Evolutionary conservation across 805 yeast genomes (phyloP), one percentile per base, ranked within the genome.

Genomic region (Maudiozyma saulgeensis): DNA sequence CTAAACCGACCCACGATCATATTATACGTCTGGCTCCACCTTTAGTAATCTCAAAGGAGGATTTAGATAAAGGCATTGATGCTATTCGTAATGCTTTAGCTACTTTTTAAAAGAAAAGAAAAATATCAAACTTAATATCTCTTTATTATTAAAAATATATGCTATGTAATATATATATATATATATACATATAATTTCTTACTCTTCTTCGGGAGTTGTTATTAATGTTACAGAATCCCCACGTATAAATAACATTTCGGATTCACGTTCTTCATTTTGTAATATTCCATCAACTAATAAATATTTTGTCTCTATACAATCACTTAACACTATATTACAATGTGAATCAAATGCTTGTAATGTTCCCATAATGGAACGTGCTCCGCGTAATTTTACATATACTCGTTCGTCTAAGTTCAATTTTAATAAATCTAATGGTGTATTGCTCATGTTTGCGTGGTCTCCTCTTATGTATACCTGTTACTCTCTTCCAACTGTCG

Each of bases 11-110:
- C 1, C 98, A 91, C 67, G 96, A 89, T 60, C 84, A 89, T 68
- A 90, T 91, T 61, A 90, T 91, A 64, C 84, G 98, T 74, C 75
- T 91, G 66, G 96, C 98, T 11, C 98, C 98, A 50, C 97, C 98
- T 23, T 74, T 91, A 67, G 95, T 89, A 40, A 91, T 91, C 56
- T 78, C 90, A 32, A 83, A 89, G 64, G 91, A 84, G 60, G 97
- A 91, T 63, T 74, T 91, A 61, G 68, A 79, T 56, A 82, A 78
- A 69, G 97, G 96, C 62, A 83, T 89, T 48, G 83, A 78, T 13
- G 75, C 84, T 44, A 90, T 91, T 59, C 75, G 75, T 66, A 60
- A 73, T 56, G 42, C 52, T 26, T 35, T 35, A 32, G 6, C 35
- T 15, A 32, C 35, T 4, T 15, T 32, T 13, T 32, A 32, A 32